Base-by-base conservation (phyloP, 257 asterid species). In the Verbascum thapsus region DNA sequence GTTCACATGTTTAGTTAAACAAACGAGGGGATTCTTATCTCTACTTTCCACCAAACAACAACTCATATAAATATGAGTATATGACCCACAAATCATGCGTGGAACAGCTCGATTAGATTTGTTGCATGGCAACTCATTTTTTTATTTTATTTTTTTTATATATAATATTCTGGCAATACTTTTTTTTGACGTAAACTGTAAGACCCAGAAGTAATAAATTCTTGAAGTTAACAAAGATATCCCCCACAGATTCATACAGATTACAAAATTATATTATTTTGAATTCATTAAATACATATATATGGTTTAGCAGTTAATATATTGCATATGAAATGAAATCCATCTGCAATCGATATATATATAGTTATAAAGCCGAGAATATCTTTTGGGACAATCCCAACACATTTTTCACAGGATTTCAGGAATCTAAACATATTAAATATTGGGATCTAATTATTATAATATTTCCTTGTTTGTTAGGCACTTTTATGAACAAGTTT, bases 31-130 rank as follows among this genome's bases (percentile, higher is more conserved):
- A 63, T 26, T 66, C 49, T 68, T 68, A 67, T 38, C 71, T 20
- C 58, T 37, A 68, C 78, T 77, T 73, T 77, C 74, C 82, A 72
- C 75, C 78, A 72, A 78, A 76, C 75, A 64, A 76, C 81, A 76
- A 72, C 82, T 72, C 79, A 77, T 60, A 20, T 40, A 68, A 72
- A n/a, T n/a, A n/a, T n/a, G n/a, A n/a, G n/a, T n/a, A n/a, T 72
- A 69, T 77, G 82, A 37, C 82, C 82, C 79, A 72, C 79, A 73
- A 77, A 77, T 77, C 82, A 73, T 77, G 79, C 76, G 75, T 77
- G 32, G 74, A 77, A 77, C 79, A 77, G 76, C 78, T 72, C 70
- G 68, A 76, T 71, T 76, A 67, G 74, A 67, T 71, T 71, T 75
- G 66, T 13, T 61, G 74, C 80, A 75, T 71, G 74, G 80, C 80